phyloP scores from a whole-genome alignment of 495 filamentous ascomycete genomes.

The Hyaloscypha variabilis region DNA sequence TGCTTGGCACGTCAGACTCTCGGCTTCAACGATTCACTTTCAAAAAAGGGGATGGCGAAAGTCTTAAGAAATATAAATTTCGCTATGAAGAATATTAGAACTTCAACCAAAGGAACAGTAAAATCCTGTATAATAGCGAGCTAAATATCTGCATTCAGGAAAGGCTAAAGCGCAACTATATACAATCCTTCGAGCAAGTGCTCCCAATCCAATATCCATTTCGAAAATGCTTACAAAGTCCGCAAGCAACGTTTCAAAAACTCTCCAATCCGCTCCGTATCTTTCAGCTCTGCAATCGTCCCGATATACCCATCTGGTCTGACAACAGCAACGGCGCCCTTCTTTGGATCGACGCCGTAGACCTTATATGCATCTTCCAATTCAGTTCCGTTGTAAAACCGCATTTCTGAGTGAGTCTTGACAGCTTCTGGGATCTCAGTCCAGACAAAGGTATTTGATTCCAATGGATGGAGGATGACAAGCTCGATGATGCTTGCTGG shows the following conservation, averaged over 20 bases:
- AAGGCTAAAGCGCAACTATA: no score
- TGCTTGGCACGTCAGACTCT: no score
- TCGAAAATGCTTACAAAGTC: background rate
- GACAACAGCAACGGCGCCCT: conserved; percentile 65
- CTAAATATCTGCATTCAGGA: no score
- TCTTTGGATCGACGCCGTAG: conserved; percentile 33
- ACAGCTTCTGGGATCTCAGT: conserved; percentile 31
- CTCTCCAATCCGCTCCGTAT: background rate
- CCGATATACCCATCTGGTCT: conserved; percentile 74
- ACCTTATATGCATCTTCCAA: conserved; percentile 25
- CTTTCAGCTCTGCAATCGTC: background rate
- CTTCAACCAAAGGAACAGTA: no score
- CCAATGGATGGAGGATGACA: conserved; percentile 29
- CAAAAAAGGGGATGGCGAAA: no score
- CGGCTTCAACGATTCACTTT: no score
- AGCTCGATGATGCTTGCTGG: conserved; percentile 28
- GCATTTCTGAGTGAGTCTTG: conserved; percentile 30
- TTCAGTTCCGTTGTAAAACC: conserved; percentile 28
- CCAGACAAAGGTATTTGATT: conserved; percentile 29
- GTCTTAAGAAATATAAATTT: no score
- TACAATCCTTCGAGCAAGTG: background rate
- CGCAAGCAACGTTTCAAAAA: conserved; percentile 10
- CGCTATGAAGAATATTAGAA: no score
- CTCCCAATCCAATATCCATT: background rate
- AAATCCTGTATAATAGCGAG: no score